Evolutionary conservation across 2,329 filamentous ascomycete species (phyloP).

Genomic region (Phoma herbarum): DNA sequence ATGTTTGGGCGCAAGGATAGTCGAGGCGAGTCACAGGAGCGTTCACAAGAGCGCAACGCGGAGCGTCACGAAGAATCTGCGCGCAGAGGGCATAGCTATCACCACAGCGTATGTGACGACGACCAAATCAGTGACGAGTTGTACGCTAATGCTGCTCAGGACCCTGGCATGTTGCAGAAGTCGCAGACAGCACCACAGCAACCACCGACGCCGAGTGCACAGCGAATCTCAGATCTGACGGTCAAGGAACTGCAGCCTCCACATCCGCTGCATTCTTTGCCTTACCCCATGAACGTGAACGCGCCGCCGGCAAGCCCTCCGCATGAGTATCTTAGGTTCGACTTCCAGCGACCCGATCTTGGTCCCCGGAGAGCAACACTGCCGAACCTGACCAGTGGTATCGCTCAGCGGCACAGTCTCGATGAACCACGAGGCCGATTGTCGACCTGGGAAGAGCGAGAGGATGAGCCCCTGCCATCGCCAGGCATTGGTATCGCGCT

Average conservation of each 20-base stretch:
- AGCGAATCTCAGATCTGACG: constrained; percentile 48
- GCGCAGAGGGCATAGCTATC: constrained; percentile 44
- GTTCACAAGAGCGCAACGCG: constrained; percentile 29
- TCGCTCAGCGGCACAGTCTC: constrained; percentile 40
- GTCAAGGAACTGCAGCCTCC: constrained; percentile 45
- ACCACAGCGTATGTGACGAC: constrained; percentile 44
- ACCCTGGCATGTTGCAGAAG: constrained; percentile 39
- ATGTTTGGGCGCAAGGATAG: constrained; percentile 49
- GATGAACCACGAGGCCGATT: constrained; percentile 37
- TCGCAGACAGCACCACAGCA: constrained; percentile 14
- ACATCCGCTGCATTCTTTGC: constrained; percentile 49
- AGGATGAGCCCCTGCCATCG: constrained; percentile 39
- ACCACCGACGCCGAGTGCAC: constrained; percentile 27
- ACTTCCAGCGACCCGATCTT: constrained; percentile 33
- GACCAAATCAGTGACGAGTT: background rate
- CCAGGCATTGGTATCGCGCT: constrained; percentile 49
- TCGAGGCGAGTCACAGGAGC: constrained; percentile 37
- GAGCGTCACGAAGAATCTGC: constrained; percentile 29
- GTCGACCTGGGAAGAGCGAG: constrained; percentile 42
- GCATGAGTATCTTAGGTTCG: constrained; percentile 48
- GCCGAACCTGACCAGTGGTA: constrained; percentile 40
- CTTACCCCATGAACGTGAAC: constrained; percentile 54
- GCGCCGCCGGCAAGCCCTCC: constrained; percentile 48
- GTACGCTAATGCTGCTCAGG: constrained; percentile 32
- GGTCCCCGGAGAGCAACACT: constrained; percentile 48